These are phyloP conservation scores for Hymenoscyphus linearis DNA, from an alignment of 2,329 filamentous ascomycete species.

Conservation along the genomic window DNA sequence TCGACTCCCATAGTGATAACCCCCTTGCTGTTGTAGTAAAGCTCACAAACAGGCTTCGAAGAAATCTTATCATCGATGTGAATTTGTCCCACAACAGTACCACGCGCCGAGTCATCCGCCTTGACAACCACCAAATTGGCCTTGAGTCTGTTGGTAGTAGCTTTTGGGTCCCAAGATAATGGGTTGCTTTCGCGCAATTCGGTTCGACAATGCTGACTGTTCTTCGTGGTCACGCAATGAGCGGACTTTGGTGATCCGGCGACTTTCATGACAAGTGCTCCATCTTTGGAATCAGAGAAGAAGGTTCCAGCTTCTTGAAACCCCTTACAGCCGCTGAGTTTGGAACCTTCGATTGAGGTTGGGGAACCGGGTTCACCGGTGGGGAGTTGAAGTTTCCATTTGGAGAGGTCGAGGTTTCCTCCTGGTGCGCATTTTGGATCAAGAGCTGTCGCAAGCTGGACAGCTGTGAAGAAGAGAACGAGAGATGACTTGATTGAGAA, in stretches of 20 bases:
- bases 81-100: slow-evolving; percentile 38
- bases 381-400: slow-evolving; percentile 37
- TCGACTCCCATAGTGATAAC: slow-evolving; percentile 37
- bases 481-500: neutral
- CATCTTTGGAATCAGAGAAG: slow-evolving; percentile 36
- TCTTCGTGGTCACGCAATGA: slow-evolving; percentile 36
- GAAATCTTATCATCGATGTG: slow-evolving; percentile 35
- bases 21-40: slow-evolving; percentile 36
- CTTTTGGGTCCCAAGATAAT: slow-evolving; percentile 32
- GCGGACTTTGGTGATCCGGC: slow-evolving; percentile 32
- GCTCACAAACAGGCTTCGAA: slow-evolving; percentile 37
- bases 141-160: slow-evolving; percentile 32
- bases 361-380: slow-evolving; percentile 30
- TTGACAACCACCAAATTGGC: slow-evolving; percentile 29
- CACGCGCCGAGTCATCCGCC: slow-evolving; percentile 33
- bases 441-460: neutral
- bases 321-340: slow-evolving; percentile 35
- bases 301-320: slow-evolving; percentile 28
- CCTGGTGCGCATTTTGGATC: neutral
- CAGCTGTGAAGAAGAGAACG: neutral
- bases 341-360: slow-evolving; percentile 27
- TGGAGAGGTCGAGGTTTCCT: slow-evolving; percentile 25
- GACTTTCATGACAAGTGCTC: slow-evolving; percentile 37
- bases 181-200: slow-evolving; percentile 37
- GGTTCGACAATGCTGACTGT: slow-evolving; percentile 39